Evolutionary conservation across 805 yeast genomes (phyloP).

Genomic region (Clavispora phyllophila): DNA sequence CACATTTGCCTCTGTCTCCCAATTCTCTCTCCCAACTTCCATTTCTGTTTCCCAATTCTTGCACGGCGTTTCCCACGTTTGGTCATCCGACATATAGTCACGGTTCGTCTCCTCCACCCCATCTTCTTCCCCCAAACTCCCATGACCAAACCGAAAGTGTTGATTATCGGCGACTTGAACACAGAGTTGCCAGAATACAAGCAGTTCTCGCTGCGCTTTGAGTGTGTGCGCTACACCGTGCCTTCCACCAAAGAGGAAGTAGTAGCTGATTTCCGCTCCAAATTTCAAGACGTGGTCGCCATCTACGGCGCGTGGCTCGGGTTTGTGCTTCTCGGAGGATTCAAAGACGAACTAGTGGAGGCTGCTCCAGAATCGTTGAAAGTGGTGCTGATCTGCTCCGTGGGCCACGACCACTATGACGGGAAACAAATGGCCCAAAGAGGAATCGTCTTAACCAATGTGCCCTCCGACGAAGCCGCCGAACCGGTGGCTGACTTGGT

Average conservation of each 20-base stretch:
- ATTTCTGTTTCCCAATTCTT: neutral
- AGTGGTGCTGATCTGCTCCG: conserved; percentile 50
- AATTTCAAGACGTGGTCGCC: conserved; percentile 42
- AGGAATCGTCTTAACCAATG: conserved; percentile 55
- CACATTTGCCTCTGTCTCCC: too few species aligned
- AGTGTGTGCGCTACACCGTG: conserved; percentile 35
- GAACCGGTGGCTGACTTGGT: conserved; percentile 74
- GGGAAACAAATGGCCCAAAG: conserved; percentile 31
- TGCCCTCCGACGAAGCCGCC: conserved; percentile 51
- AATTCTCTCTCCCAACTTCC: neutral
- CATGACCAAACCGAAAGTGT: conserved; percentile 29
- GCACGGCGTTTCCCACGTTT: neutral
- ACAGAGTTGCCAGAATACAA: conserved; percentile 42
- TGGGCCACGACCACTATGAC: conserved; percentile 53
- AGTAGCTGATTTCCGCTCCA: conserved; percentile 32
- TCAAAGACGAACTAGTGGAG: conserved; percentile 38
- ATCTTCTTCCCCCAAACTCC: neutral
- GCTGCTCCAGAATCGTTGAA: conserved; percentile 42
- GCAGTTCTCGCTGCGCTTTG: conserved; percentile 33
- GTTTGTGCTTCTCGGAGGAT: conserved; percentile 47
- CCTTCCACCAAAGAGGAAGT: conserved; percentile 38
- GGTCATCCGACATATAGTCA: neutral
- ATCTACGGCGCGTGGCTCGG: conserved; percentile 61
- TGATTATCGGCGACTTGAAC: conserved; percentile 50
- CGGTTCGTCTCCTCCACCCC: neutral